Conservation (phyloP, 2,329 filamentous ascomycete genomes). For the Pseudomassariella vexata region DNA sequence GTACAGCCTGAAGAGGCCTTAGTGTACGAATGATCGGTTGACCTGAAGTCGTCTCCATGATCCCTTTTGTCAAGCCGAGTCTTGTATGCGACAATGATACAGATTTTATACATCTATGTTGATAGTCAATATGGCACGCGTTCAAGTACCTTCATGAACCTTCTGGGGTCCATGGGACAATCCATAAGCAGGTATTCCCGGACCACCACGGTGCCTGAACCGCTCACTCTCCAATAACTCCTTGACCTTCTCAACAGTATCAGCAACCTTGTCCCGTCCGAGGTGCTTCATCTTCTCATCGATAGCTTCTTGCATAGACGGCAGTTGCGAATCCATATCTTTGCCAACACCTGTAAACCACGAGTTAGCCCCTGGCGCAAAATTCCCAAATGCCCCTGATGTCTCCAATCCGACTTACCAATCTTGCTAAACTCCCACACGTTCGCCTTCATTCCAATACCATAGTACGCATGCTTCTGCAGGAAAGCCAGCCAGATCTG, state of each 20-base stretch:
- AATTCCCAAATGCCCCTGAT: not conserved
- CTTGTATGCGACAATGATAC: no score
- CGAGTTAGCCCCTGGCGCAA: slow-evolving; percentile 13
- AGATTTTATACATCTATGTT: no score
- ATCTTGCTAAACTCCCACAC: slow-evolving; percentile 81
- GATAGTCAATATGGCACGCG: no score
- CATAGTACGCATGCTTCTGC: slow-evolving; percentile 86
- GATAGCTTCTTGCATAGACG: slow-evolving; percentile 32
- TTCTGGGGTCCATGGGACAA: no score
- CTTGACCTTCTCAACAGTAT: slow-evolving; percentile 49
- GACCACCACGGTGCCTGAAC: slow-evolving; percentile 33
- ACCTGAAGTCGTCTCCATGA: no score
- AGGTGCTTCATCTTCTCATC: slow-evolving; percentile 45
- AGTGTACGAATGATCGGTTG: no score
- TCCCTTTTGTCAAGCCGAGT: no score
- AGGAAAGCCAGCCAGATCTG: slow-evolving; percentile 90
- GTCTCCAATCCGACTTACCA: slow-evolving; percentile 40
- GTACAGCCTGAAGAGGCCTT: no score
- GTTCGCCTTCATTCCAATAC: slow-evolving; percentile 99
- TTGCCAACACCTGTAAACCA: slow-evolving; percentile 40
- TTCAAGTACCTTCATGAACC: no score
- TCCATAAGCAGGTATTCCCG: no score
- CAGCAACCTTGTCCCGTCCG: slow-evolving; percentile 43
- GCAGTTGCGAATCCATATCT: slow-evolving; percentile 34
- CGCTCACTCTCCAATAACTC: slow-evolving; percentile 50